phyloP scores from a whole-genome alignment of 2,329 filamentous ascomycete species.

The Aureobasidium sp. region DNA sequence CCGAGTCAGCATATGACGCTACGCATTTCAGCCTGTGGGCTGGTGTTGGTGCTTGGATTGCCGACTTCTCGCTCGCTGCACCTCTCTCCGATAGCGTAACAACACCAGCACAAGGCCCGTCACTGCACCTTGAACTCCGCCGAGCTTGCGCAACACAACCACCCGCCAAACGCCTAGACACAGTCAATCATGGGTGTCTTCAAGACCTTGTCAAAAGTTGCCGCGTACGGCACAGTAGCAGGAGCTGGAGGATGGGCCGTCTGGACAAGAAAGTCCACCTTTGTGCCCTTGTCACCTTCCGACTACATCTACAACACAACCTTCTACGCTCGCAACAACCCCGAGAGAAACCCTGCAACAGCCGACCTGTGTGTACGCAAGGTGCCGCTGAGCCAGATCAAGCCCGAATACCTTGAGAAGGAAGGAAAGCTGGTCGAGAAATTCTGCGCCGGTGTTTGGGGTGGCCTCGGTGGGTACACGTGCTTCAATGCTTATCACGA shows the following conservation, averaged over 20 bases:
- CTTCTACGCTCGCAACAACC: slow-evolving; percentile 52
- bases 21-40: background rate
- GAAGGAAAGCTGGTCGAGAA: slow-evolving; percentile 53
- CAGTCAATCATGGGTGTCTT: slow-evolving; percentile 24
- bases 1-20: slow-evolving; percentile 4
- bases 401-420: slow-evolving; percentile 55
- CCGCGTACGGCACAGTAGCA: slow-evolving; percentile 30
- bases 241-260: slow-evolving; percentile 45
- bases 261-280: slow-evolving; percentile 46
- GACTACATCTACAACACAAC: slow-evolving; percentile 55
- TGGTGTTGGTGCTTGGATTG: background rate
- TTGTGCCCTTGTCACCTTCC: slow-evolving; percentile 50
- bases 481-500: background rate
- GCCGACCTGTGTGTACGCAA: slow-evolving; percentile 58
- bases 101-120: background rate
- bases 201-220: slow-evolving; percentile 21
- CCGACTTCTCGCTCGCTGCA: background rate
- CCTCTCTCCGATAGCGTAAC: background rate
- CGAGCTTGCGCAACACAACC: background rate
- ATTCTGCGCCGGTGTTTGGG: slow-evolving; percentile 61
- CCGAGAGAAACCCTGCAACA: slow-evolving; percentile 51
- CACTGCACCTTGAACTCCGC: background rate
- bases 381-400: slow-evolving; percentile 55
- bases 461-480: slow-evolving; percentile 46
- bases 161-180: background rate